These are phyloP conservation scores for Russula sp. DNA, from an alignment of 768 basidiomycete genomes.

Conservation along the genomic window DNA sequence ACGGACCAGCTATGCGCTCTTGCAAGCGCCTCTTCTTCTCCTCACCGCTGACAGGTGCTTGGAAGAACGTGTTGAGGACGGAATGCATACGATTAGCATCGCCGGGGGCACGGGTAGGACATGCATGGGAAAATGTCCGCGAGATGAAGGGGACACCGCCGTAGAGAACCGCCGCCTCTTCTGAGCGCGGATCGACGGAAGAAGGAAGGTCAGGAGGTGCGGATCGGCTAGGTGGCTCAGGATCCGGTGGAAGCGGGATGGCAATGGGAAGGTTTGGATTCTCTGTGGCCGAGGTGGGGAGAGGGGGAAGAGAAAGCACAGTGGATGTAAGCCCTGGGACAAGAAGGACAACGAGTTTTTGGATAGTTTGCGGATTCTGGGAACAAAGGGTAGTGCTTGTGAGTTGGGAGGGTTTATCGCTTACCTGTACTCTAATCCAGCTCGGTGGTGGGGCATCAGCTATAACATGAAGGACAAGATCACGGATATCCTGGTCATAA, in stretches of 20 bases:
- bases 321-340: slow-evolving; percentile 83
- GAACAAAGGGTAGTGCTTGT: neutral
- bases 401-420: slow-evolving; percentile 19
- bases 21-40: slow-evolving; percentile 67
- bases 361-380: slow-evolving; percentile 67
- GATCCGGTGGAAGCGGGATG: slow-evolving; percentile 38
- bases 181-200: slow-evolving; percentile 10
- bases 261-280: slow-evolving; percentile 51
- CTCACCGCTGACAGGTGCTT: slow-evolving; percentile 67
- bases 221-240: slow-evolving; percentile 3
- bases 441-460: slow-evolving; percentile 79
- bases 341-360: slow-evolving; percentile 73
- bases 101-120: slow-evolving; percentile 89
- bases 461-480: slow-evolving; percentile 74
- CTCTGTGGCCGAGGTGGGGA: slow-evolving; percentile 60
- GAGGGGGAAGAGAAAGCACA: slow-evolving; percentile 63
- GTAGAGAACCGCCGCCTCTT: slow-evolving; percentile 22
- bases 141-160: slow-evolving; percentile 58
- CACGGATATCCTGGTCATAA: slow-evolving; percentile 69
- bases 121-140: slow-evolving; percentile 85
- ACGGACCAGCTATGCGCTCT: slow-evolving; percentile 37
- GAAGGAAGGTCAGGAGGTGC: slow-evolving; percentile 23
- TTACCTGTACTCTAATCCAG: slow-evolving; percentile 82
- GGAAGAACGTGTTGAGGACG: slow-evolving; percentile 77
- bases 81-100: slow-evolving; percentile 82